phyloP scores from a whole-genome alignment of 108 stramenopile genomes.

The Mayamaea pseudoterrestris region DNA sequence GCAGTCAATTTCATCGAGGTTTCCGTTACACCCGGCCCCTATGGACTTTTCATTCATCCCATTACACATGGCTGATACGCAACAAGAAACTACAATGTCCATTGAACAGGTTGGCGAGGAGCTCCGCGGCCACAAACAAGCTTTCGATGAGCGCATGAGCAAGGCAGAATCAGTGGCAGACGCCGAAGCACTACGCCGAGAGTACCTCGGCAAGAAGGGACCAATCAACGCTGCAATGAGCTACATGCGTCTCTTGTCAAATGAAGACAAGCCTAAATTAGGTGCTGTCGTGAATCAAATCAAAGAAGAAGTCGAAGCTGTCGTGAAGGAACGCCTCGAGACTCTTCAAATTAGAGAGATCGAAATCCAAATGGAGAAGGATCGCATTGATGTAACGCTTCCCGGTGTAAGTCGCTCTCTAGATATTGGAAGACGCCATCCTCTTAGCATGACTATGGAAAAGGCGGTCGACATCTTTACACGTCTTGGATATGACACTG shows the following conservation, averaged over 20 bases:
- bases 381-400: constrained; percentile 32
- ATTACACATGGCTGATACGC: too few relatives aligned
- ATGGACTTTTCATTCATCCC: too few relatives aligned
- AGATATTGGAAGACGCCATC: constrained; percentile 25
- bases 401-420: constrained; percentile 14
- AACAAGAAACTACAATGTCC: too few relatives aligned
- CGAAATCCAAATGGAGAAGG: constrained; percentile 16
- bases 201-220: constrained; percentile 37
- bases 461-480: constrained; percentile 32
- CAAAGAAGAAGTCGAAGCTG: constrained; percentile 19
- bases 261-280: constrained; percentile 32
- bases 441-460: constrained; percentile 39
- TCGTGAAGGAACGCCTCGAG: constrained; percentile 14
- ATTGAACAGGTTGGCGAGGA: constrained; percentile 18
- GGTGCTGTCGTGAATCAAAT: constrained; percentile 32
- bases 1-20: too few relatives aligned
- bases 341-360: constrained; percentile 14
- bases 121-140: constrained; percentile 7
- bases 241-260: constrained; percentile 21
- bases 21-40: too few relatives aligned
- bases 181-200: constrained; percentile 26
- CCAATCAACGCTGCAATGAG: constrained; percentile 24
- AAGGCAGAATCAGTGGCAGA: constrained; percentile 12
- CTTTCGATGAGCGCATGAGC: constrained; percentile 15
- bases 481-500: constrained; percentile 34